phyloP scores from a whole-genome alignment of 495 filamentous ascomycete species.

The Melanomma pulvis-pyrius region DNA sequence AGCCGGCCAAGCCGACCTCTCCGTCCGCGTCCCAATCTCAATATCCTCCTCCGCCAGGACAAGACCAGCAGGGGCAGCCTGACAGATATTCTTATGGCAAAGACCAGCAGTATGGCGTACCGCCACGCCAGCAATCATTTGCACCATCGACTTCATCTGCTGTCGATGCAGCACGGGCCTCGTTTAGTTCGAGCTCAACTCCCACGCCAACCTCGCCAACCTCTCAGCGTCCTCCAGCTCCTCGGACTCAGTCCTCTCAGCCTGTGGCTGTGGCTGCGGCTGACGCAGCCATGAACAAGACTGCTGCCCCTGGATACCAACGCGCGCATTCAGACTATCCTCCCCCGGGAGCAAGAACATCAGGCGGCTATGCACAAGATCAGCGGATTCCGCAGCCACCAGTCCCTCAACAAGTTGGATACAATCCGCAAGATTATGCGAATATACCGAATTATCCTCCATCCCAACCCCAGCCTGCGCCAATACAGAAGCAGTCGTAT shows the following conservation, averaged over 20 bases:
- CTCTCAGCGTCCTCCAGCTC: slow-evolving; percentile 47
- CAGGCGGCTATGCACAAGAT: slow-evolving; percentile 28
- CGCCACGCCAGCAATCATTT: slow-evolving; percentile 47
- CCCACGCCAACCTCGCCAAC: slow-evolving; percentile 45
- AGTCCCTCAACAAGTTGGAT: slow-evolving; percentile 32
- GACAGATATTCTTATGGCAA: slow-evolving; percentile 54
- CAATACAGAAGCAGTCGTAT: slow-evolving; percentile 72
- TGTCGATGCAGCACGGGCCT: slow-evolving; percentile 53
- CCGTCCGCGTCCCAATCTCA: slow-evolving; percentile 41
- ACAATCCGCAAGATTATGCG: slow-evolving; percentile 40
- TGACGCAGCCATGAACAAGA: slow-evolving; percentile 50
- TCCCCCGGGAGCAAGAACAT: slow-evolving; percentile 29
- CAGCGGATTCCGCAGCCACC: slow-evolving; percentile 25
- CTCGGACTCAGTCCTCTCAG: slow-evolving; percentile 50
- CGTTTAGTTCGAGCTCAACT: slow-evolving; percentile 40
- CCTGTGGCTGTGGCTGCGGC: slow-evolving; percentile 50
- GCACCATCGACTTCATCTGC: slow-evolving; percentile 44
- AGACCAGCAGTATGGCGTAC: slow-evolving; percentile 44
- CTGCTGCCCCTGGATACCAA: slow-evolving; percentile 46
- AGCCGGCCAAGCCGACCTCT: slow-evolving; percentile 46
- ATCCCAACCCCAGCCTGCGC: slow-evolving; percentile 57
- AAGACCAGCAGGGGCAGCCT: slow-evolving; percentile 52
- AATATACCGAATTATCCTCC: slow-evolving; percentile 39
- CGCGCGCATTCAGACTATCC: slow-evolving; percentile 52
- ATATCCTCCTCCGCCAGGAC: slow-evolving; percentile 42